Base-by-base conservation (phyloP, 2,329 filamentous ascomycete genomes). In the Plectosphaerella cucumerina region DNA sequence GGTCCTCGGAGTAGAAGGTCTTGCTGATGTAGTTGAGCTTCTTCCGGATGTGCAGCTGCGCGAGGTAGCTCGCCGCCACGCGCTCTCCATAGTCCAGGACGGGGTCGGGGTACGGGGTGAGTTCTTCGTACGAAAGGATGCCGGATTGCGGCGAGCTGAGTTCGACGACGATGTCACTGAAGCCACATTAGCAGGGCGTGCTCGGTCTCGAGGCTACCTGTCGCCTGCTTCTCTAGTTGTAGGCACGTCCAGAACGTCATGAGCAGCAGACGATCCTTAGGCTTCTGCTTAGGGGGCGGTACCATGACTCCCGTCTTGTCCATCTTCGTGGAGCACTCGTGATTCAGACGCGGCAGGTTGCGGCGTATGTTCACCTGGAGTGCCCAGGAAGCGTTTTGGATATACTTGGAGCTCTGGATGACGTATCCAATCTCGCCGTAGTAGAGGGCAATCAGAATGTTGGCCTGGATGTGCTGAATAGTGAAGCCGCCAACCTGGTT, bases 221-320 rank as follows among this genome's bases (percentile, higher is more conserved):
- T 9, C 10, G 54, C 68, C 58, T 67, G 90, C 87, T 86, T 96
- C 69, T 97, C 93, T 11, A 97, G 77, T 63, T 97, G 93, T 55
- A 97, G 73, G 64, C 90, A 96, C 8, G 92, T 94, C 93, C 93
- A 97, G 61, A 92, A 97, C 0, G 90, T 87, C 59, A 95, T 79
- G 14, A 87, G 75, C 33, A 87, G 75, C 51, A 86, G 76, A 62
- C 91, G 89, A 59, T 85, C 80, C 44, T 72, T 59, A 51, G 65
- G 68, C 37, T 73, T 75, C 37, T 67, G 69, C 26, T 76, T 68
- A 58, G 74, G 21, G n/a, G 21, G 61, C 63, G 34, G 56, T 57
- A n/a, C n/a, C n/a, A n/a, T n/a, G n/a, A n/a, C n/a, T n/a, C 15
- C 59, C 59, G 33, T 67, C 59, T 17, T 42, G 6, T 12, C 18